phyloP scores from a whole-genome alignment of 257 asterid species.

The Solanum piurae region DNA sequence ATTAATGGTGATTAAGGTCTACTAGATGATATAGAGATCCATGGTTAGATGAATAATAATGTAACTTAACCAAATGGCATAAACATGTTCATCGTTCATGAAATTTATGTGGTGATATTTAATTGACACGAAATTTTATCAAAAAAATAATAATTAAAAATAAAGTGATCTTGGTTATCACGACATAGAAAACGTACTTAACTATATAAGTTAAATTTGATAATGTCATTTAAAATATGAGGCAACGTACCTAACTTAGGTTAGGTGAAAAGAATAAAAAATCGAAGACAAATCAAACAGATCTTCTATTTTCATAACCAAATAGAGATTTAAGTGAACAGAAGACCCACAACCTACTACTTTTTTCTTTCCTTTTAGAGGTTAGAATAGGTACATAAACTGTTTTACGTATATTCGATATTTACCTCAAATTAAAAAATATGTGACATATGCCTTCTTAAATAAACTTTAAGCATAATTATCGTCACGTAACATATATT shows the following conservation, averaged over 20 bases:
- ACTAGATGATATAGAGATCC: background rate
- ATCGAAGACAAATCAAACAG: background rate
- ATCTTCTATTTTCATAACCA: background rate
- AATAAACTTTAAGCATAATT: background rate
- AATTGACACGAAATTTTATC: no score
- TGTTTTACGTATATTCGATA: background rate
- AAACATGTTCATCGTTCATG: background rate
- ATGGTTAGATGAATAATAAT: background rate
- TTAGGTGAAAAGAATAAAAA: background rate
- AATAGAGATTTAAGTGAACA: background rate
- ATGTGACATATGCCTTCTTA: background rate
- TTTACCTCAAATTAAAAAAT: background rate
- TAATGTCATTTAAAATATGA: background rate
- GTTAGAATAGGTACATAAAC: background rate
- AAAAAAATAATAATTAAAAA: background rate
- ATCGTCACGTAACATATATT: no score
- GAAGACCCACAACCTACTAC: background rate
- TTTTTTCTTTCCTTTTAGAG: background rate
- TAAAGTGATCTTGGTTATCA: background rate
- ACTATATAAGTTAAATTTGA: background rate
- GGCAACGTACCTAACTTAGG: background rate
- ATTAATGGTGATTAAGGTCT: background rate
- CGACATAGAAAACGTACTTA: background rate
- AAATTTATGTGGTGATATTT: background rate
- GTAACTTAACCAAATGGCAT: background rate